Evolutionary conservation across 768 basidiomycete species (phyloP), one percentile per base, ranked within the genome.

Genomic region (Mycena amicta): DNA sequence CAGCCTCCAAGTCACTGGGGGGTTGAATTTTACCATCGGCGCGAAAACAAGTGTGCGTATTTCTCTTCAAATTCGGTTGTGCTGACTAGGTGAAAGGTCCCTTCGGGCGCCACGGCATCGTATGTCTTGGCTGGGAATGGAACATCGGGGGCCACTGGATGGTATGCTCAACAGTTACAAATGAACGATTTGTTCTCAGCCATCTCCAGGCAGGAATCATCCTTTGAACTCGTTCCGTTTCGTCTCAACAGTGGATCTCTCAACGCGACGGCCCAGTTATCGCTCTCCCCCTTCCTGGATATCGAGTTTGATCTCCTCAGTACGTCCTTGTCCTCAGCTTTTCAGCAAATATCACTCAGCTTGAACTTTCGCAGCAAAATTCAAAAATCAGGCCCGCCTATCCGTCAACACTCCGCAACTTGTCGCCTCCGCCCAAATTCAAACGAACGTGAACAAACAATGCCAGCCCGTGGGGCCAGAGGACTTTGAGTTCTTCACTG

Each of bases 21-120:
- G 28, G 5, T 23, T 61, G 25, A 61, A 61, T 15, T 61, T 61
- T 18, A 25, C 59, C 1, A 53, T 56, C 16, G 59, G 59, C 2
- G 55, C 59, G 4, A 49, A 49, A 18, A 37, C 54, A 22, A 43
- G 20, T 5, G 59, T 60, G n/a, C 3, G 45, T 6, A 8, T 12
- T 23, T 26, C 18, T 47, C 23, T 22, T 18, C 2, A 13, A 39
- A 3, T 4, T 45, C 2, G 16, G 5, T 51, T 11, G 3, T 18
- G 18, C 18, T 39, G 29, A 12, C 13, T 4, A 2, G n/a, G 18
- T n/a, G 29, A 1, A 18, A 61, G 59, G 29, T 61, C 8, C 59
- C 55, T 0, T 0, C 43, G 2, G 59, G 55, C 1, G 55, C 59
- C 0, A 22, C 4, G 2, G 55, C 55, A 5, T 39, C 33, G 0